Conservation (phyloP, 805 yeast genomes). For the Diddensiella transvaalensis region DNA sequence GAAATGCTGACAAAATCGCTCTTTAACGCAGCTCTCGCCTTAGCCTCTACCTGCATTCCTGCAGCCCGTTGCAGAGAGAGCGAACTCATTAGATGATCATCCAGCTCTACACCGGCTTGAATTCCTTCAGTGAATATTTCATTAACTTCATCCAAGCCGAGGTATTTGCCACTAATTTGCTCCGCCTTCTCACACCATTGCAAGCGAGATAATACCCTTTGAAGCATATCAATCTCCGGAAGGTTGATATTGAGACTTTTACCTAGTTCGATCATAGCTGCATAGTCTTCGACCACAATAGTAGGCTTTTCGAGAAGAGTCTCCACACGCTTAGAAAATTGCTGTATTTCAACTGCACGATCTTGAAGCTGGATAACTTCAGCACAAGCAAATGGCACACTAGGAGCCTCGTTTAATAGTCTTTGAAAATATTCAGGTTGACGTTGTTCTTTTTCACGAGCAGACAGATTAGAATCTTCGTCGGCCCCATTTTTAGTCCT, state of each 20-base stretch:
- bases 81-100: constrained; percentile 19
- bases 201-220: constrained; percentile 37
- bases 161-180: constrained; percentile 21
- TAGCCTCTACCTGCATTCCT: constrained; percentile 27
- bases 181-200: constrained; percentile 39
- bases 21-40: constrained; percentile 15
- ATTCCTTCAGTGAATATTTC: constrained; percentile 29
- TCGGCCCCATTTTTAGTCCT: constrained; percentile 22
- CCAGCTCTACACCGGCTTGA: constrained; percentile 25
- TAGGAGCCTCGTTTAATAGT: constrained; percentile 46
- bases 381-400: constrained; percentile 47
- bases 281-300: constrained; percentile 41
- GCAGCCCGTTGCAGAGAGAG: constrained; percentile 16
- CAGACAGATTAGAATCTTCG: constrained; percentile 7
- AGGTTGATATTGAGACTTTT: constrained; percentile 55
- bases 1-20: constrained; percentile 8
- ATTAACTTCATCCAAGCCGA: constrained; percentile 24
- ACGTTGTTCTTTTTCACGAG: constrained; percentile 20
- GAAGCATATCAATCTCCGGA: constrained; percentile 44
- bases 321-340: constrained; percentile 48
- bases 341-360: constrained; percentile 48
- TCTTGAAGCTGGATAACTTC: constrained; percentile 60
- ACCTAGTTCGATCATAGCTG: constrained; percentile 55
- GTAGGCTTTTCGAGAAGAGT: constrained; percentile 36
- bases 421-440: constrained; percentile 35